Evolutionary conservation across 1,284 basidiomycete species (phyloP).

Genomic region (Ganoderma leucocontextum): DNA sequence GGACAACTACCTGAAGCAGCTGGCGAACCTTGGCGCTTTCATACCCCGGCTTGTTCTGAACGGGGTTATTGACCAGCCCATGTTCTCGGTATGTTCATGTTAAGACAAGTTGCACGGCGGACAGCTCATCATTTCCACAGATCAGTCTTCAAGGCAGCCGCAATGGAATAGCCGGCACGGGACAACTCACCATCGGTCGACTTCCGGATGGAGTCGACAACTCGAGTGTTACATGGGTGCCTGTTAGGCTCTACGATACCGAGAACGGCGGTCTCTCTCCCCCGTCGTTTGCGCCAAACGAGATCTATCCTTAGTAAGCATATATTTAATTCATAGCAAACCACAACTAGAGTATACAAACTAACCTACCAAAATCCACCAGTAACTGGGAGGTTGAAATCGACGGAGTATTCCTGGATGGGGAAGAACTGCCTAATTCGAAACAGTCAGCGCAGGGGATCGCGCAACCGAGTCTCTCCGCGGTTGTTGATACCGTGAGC

Average conservation of each 20-base stretch:
- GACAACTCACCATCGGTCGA: slow-evolving; percentile 50
- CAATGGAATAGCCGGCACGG: slow-evolving; percentile 46
- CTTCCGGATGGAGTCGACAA: slow-evolving; percentile 49
- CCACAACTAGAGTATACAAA: no score
- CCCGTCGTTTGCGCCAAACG: no score
- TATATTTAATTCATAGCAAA: no score
- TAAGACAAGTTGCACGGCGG: neutral
- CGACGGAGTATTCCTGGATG: neutral
- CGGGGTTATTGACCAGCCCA: slow-evolving; percentile 51
- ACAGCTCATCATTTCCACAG: slow-evolving; percentile 18
- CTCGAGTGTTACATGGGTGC: slow-evolving; percentile 51
- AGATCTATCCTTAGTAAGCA: no score
- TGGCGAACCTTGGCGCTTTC: neutral
- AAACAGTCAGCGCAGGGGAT: neutral
- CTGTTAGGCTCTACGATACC: slow-evolving; percentile 43
- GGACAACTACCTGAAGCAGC: no score
- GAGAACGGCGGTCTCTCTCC: neutral
- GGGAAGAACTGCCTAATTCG: neutral
- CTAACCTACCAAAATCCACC: neutral
- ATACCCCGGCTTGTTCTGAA: neutral
- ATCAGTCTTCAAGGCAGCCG: slow-evolving; percentile 52
- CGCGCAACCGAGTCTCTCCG: neutral
- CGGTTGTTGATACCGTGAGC: neutral
- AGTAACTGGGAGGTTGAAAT: neutral
- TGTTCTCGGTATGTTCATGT: slow-evolving; percentile 47